A percentile compares a stretch with the other conserved stretches of the same genome.
These are phyloP conservation scores for Suhomyces prunicola DNA, from an alignment of 805 yeast genomes.

Conservation along the genomic window DNA sequence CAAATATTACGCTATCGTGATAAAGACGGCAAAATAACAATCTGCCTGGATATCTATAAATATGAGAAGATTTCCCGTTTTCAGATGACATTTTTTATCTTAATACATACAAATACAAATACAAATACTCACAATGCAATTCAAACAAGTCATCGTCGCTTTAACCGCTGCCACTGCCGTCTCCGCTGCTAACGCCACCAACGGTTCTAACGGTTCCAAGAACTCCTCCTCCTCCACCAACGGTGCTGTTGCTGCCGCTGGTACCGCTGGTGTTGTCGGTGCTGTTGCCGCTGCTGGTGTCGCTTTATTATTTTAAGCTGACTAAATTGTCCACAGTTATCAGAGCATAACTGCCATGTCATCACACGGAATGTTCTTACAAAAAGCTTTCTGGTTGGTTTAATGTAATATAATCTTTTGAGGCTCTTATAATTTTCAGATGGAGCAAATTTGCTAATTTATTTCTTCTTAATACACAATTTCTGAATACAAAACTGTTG, in stretches of 20 bases:
- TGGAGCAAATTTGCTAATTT: slow-evolving; percentile 2
- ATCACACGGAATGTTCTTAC: not conserved
- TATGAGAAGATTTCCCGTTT: slow-evolving; percentile 6
- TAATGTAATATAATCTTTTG: slow-evolving; percentile 3
- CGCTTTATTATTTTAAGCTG: slow-evolving; percentile 46
- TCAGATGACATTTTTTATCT: not conserved
- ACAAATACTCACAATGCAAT: slow-evolving; percentile 52
- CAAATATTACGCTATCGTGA: not conserved
- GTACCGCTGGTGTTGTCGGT: slow-evolving; percentile 65
- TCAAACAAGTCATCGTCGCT: slow-evolving; percentile 64
- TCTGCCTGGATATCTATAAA: slow-evolving; percentile 8
- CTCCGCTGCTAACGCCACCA: slow-evolving; percentile 52
- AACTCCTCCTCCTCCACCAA: slow-evolving; percentile 27
- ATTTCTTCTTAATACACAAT: slow-evolving; percentile 1
- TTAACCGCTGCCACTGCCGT: slow-evolving; percentile 69
- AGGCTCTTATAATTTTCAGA: slow-evolving; percentile 2
- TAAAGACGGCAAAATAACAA: slow-evolving; percentile 2
- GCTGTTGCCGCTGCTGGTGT: slow-evolving; percentile 86
- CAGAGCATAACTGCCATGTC: not conserved
- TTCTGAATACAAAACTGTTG: not conserved
- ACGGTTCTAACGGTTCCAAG: slow-evolving; percentile 39
- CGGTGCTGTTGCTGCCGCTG: slow-evolving; percentile 46
- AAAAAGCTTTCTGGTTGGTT: slow-evolving; percentile 1
- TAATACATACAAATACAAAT: not conserved
- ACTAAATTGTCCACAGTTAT: slow-evolving; percentile 13